phyloP scores from a whole-genome alignment of 2,329 filamentous ascomycete genomes.

The Alternaria viburni region DNA sequence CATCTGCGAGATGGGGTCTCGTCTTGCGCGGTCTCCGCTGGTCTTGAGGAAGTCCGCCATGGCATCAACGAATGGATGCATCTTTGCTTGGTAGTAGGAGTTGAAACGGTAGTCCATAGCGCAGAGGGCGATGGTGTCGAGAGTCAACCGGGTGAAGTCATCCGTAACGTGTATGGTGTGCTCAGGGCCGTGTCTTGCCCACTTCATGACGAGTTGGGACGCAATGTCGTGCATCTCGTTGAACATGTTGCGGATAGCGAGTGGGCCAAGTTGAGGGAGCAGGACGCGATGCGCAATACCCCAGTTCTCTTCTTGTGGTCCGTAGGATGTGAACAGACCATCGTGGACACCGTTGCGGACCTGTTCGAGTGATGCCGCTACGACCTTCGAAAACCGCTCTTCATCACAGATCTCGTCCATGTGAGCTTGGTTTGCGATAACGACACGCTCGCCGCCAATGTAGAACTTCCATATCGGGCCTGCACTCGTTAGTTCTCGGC shows the following conservation, averaged over 20 bases:
- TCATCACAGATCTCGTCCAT: constrained; percentile 52
- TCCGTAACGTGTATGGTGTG: constrained; percentile 45
- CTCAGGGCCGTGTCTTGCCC: constrained; percentile 61
- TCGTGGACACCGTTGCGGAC: constrained; percentile 48
- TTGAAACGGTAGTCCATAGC: constrained; percentile 53
- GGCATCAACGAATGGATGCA: constrained; percentile 48
- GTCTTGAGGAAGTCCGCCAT: constrained; percentile 49
- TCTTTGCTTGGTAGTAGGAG: constrained; percentile 33
- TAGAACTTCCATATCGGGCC: constrained; percentile 45
- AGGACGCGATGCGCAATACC: constrained; percentile 69
- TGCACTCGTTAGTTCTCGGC: constrained; percentile 14
- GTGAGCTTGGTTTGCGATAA: constrained; percentile 42
- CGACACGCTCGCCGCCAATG: constrained; percentile 37
- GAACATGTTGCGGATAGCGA: constrained; percentile 73
- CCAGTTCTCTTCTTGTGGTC: constrained; percentile 50
- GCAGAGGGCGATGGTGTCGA: constrained; percentile 49
- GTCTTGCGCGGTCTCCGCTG: constrained; percentile 42
- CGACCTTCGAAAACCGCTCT: constrained; percentile 41
- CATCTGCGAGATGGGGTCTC: constrained; percentile 40
- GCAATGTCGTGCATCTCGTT: constrained; percentile 65
- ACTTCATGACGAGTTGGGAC: constrained; percentile 70
- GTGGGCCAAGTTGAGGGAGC: constrained; percentile 72
- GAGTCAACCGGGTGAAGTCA: constrained; percentile 48
- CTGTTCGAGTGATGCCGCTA: constrained; percentile 37
- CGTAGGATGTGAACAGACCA: constrained; percentile 51